phyloP scores from a whole-genome alignment of 2,329 filamentous ascomycete genomes.

The Paracamarosporium sp. region DNA sequence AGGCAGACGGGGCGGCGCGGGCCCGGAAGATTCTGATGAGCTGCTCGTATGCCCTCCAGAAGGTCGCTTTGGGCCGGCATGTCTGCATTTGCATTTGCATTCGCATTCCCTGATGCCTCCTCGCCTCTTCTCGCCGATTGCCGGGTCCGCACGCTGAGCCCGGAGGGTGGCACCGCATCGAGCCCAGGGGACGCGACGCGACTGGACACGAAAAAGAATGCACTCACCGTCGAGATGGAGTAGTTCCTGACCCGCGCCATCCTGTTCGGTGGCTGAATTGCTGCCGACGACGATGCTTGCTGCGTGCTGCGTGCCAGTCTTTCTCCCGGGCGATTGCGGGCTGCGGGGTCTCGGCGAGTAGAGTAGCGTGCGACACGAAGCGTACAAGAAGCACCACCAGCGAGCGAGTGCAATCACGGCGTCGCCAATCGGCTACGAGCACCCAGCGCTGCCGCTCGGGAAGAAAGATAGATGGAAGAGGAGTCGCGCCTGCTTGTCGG shows the following conservation, averaged over 20 bases:
- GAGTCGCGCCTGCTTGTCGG: slow-evolving; percentile 9
- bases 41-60: slow-evolving; percentile 33
- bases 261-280: not conserved
- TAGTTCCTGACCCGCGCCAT: slow-evolving; percentile 44
- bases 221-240: slow-evolving; percentile 46
- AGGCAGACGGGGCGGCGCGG: not conserved
- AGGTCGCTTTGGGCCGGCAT: slow-evolving; percentile 27
- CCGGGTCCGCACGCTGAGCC: slow-evolving; percentile 7
- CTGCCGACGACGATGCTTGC: not conserved
- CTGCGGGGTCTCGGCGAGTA: not conserved
- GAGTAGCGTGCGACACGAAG: not conserved
- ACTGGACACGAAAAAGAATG: too few relatives aligned
- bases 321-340: slow-evolving; percentile 2
- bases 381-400: not conserved
- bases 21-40: slow-evolving; percentile 1
- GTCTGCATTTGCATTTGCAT: too few relatives aligned
- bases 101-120: too few relatives aligned
- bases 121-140: slow-evolving; percentile 15
- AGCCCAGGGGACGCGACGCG: slow-evolving; percentile 16
- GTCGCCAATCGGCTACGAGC: not conserved
- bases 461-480: not conserved
- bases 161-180: not conserved
- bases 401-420: not conserved
- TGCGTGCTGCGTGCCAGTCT: not conserved
- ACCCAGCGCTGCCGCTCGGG: not conserved